Percentiles rank a stretch among this genome's conserved stretches.
Evolutionary conservation across 108 stramenopile genomes (phyloP).

Genomic region (Cyclotella baltica): DNA sequence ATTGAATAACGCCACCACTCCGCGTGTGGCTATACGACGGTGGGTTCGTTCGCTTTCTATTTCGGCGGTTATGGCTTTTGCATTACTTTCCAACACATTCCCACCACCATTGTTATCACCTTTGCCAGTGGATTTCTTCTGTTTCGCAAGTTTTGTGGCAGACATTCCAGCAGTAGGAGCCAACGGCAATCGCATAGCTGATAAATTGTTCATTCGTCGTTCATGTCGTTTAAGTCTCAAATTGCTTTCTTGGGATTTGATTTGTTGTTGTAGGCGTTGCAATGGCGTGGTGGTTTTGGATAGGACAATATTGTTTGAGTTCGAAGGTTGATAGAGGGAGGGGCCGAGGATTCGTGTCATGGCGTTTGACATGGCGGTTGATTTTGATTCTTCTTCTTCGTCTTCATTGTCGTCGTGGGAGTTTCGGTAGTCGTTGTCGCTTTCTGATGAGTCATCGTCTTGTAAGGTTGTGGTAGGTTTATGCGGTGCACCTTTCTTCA

Average conservation of each 20-base stretch:
- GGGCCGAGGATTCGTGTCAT: conserved; percentile 86
- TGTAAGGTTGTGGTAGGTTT: no score
- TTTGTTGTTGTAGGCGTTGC: conserved; percentile 70
- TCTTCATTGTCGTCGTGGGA: conserved; percentile 29
- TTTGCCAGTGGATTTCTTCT: conserved; percentile 18
- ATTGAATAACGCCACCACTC: conserved; percentile 92
- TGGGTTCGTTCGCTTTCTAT: conserved; percentile 84
- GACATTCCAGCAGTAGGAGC: conserved; percentile 71
- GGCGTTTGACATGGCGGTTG: conserved; percentile 76
- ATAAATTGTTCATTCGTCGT: conserved; percentile 69
- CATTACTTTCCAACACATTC: conserved; percentile 21
- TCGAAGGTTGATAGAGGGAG: conserved; percentile 8
- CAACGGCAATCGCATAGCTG: conserved; percentile 79
- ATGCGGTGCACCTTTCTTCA: background rate
- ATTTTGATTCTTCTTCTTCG: conserved; percentile 26
- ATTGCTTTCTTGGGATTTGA: conserved; percentile 65
- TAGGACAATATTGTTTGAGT: conserved; percentile 34
- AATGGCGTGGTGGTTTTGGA: conserved; percentile 86
- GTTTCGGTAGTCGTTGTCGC: conserved; percentile 44
- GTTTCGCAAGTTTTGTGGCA: conserved; percentile 38
- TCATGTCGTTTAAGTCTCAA: conserved; percentile 61
- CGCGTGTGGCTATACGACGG: conserved; percentile 87
- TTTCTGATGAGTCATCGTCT: conserved; percentile 28
- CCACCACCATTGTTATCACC: conserved; percentile 11
- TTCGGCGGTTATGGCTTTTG: conserved; percentile 60